Percentiles rank a stretch among this genome's conserved stretches.
phyloP scores from a whole-genome alignment of 2,329 filamentous ascomycete genomes.

The Xylaria sp. region DNA sequence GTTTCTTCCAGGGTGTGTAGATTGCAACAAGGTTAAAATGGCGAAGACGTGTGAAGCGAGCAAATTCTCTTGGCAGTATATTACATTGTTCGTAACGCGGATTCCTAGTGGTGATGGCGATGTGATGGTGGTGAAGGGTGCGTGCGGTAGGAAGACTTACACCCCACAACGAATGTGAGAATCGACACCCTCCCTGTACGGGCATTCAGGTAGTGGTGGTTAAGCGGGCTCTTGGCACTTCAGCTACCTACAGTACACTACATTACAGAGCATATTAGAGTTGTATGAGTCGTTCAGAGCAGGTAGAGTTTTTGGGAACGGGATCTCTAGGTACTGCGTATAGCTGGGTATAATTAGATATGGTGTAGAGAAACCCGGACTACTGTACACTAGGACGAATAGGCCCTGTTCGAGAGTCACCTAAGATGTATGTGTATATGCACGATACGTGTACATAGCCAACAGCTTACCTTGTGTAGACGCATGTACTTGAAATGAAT shows the following conservation, averaged over 20 bases:
- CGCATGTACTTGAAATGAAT: not conserved
- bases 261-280: not conserved
- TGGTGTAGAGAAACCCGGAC: not conserved
- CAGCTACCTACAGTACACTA: not conserved
- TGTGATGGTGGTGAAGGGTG: slow-evolving; percentile 22
- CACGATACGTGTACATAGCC: slow-evolving; percentile 5
- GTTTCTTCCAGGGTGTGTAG: slow-evolving; percentile 27
- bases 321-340: not conserved
- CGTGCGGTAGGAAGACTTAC: slow-evolving; percentile 17
- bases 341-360: slow-evolving; percentile 2
- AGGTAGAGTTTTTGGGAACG: not conserved
- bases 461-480: not conserved
- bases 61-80: slow-evolving; percentile 22
- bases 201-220: slow-evolving; percentile 13
- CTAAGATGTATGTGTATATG: slow-evolving; percentile 18
- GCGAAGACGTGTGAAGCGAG: slow-evolving; percentile 9
- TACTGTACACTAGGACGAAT: not conserved
- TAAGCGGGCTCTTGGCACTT: slow-evolving; percentile 18
- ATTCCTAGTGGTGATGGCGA: slow-evolving; percentile 20
- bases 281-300: not conserved
- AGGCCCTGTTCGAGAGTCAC: not conserved
- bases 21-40: slow-evolving; percentile 20
- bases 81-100: slow-evolving; percentile 9
- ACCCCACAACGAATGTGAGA: slow-evolving; percentile 11
- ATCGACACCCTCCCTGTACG: slow-evolving; percentile 17